Percentiles rank a stretch among this genome's conserved stretches.
These are phyloP conservation scores for Beauveria bassiana DNA, from an alignment of 2,329 filamentous ascomycete genomes.

Conservation along the genomic window DNA sequence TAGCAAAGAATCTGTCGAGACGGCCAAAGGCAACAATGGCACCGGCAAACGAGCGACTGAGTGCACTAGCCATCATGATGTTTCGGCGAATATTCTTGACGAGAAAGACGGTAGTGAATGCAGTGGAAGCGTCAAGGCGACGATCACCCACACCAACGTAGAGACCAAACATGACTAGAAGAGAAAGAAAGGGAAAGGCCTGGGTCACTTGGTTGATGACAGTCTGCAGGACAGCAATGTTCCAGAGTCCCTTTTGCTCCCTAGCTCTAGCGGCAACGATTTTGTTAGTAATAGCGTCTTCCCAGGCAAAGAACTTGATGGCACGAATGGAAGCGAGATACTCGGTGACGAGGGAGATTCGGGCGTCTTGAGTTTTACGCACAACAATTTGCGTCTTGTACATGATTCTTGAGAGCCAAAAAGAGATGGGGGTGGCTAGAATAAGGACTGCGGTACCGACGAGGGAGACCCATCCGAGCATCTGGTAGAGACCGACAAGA, in stretches of 20 bases:
- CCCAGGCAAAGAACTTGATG: conserved; percentile 56
- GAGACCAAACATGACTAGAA: conserved; percentile 47
- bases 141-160: conserved; percentile 40
- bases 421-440: conserved; percentile 40
- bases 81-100: conserved; percentile 46
- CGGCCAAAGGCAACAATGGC: conserved; percentile 39
- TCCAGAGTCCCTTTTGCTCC: conserved; percentile 50
- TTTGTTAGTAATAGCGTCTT: conserved; percentile 42
- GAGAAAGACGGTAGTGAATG: conserved; percentile 49
- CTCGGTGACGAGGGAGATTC: conserved; percentile 50
- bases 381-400: conserved; percentile 42
- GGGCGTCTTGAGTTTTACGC: conserved; percentile 46
- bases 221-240: conserved; percentile 39
- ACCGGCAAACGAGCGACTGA: conserved; percentile 28
- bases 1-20: conserved; percentile 47
- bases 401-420: conserved; percentile 42
- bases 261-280: conserved; percentile 40
- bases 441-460: conserved; percentile 43
- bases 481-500: conserved; percentile 43
- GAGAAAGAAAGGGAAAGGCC: conserved; percentile 41
- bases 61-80: conserved; percentile 39
- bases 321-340: conserved; percentile 50
- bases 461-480: conserved; percentile 48
- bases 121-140: conserved; percentile 46
- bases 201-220: conserved; percentile 42